Conservation (phyloP, 305 asterid genomes). For the Ilex paraguariensis region DNA sequence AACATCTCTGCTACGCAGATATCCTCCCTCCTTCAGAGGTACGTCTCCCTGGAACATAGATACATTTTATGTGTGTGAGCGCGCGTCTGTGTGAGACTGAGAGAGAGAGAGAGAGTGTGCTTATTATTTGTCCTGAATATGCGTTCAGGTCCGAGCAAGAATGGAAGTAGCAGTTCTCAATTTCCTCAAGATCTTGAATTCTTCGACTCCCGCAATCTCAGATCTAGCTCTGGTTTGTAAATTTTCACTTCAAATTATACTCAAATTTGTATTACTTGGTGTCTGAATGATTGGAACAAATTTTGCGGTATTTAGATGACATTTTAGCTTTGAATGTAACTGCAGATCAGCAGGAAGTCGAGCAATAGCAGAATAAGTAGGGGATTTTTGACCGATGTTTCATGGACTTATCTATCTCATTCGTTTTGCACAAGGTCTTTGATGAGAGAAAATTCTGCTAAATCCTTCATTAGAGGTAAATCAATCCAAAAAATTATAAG, state of each 20-base stretch:
- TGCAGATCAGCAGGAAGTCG: constrained; percentile 59
- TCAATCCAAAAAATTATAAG: no score
- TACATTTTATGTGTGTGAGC: not conserved
- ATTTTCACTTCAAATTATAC: not conserved
- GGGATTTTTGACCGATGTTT: constrained; percentile 58
- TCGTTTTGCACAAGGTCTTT: constrained; percentile 69
- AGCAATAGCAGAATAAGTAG: constrained; percentile 69
- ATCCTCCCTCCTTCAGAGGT: constrained; percentile 68
- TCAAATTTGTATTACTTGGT: no score
- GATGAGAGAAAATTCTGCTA: constrained; percentile 62
- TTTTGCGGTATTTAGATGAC: no score
- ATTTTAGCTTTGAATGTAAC: not conserved
- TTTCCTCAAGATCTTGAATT: constrained; percentile 63
- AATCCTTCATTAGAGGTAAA: constrained; percentile 72
- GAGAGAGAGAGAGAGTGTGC: no score
- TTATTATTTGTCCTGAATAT: not conserved
- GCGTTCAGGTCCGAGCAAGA: constrained; percentile 74
- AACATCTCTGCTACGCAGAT: constrained; percentile 76
- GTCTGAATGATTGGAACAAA: no score
- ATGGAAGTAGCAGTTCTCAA: constrained; percentile 80
- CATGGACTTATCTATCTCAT: constrained; percentile 67
- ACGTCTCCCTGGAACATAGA: not conserved
- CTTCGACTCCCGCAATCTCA: constrained; percentile 59
- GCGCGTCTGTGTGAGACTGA: fast-evolving
- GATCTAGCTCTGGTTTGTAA: constrained; percentile 63